Base-by-base conservation (phyloP, 2,329 filamentous ascomycete genomes). In the Phialophora tarda region DNA sequence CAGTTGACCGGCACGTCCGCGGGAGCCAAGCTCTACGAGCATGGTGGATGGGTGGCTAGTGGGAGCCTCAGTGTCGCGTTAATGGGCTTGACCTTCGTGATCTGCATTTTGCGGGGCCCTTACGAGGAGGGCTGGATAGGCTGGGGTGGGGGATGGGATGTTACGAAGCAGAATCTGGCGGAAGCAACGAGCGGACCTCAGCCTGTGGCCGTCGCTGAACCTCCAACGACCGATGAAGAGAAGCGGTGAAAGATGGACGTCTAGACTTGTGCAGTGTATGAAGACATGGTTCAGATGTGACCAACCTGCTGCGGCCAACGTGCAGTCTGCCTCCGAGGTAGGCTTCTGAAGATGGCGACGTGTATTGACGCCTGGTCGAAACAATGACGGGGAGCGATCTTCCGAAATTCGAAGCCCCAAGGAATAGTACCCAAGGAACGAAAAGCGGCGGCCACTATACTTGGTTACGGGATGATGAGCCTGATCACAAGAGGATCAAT, bases 1-100 rank as follows among this genome's bases (percentile, higher is more conserved):
- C 91, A 95, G 79, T 74, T 95, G 55, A 88, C 88, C 1, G 91
- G 91, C 0, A 89, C 88, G 0, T 82, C 85, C 1, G 85, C 86
- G 4, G 85, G 86, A 0, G 86, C 84, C 68, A 78, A 82, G 53
- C 75, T 88, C 12, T 89, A 86, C 73, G 84, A 84, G 5, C 67
- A 76, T 4, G 82, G 81, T 0, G 86, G 86, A 0, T 89, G 87
- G 87, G 78, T 83, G 2, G 78, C 79, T 14, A 84, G 82, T 67
- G 86, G 86, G 0, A 85, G 84, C 72, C 81, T 83, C 38, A 86
- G 84, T 73, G 80, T 89, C 32, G 86, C 80, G 2, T 82, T 87
- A 66, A 79, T 85, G 30, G 82, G 78, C 4, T 75, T 78, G 7
- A 83, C 83, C 5, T 72, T 88, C 57, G 21, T 83, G 26, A 70